Evolutionary conservation across 23 red algal species (phyloP).

Genomic region (Cyanidium caldarium): DNA sequence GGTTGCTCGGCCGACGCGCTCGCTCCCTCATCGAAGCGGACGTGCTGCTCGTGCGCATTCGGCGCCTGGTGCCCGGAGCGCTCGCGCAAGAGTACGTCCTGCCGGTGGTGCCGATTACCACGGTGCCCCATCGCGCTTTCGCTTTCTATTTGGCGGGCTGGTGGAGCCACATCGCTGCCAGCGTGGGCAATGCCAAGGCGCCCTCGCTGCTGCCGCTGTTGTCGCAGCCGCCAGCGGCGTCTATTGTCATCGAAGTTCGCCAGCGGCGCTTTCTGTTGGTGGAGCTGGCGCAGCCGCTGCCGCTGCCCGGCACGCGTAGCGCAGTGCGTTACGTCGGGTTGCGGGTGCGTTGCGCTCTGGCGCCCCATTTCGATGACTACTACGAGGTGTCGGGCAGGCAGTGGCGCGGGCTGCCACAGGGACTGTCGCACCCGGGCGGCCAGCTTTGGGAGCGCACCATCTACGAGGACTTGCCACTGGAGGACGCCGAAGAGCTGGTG

Average conservation of each 20-base stretch:
- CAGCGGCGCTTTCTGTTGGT: background rate
- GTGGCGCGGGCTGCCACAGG: too few relatives aligned
- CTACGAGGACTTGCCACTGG: too few relatives aligned
- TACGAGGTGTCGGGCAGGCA: too few relatives aligned
- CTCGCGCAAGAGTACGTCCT: background rate
- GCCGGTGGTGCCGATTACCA: background rate
- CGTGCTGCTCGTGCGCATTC: background rate
- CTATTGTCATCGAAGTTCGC: constrained; percentile 1
- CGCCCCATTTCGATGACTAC: background rate
- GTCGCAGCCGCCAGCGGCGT: background rate
- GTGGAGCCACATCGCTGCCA: background rate
- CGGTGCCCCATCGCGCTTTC: background rate
- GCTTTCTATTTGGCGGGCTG: too few relatives aligned
- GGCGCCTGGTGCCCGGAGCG: background rate
- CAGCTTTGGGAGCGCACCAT: too few relatives aligned
- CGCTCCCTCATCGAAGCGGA: background rate
- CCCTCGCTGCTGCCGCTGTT: background rate
- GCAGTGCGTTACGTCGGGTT: background rate
- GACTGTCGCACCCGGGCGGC: too few relatives aligned
- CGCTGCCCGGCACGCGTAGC: too few relatives aligned
- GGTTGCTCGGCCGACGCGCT: background rate
- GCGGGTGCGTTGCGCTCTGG: background rate
- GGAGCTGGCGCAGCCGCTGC: background rate
- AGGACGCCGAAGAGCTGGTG: too few relatives aligned
- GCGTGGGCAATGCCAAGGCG: background rate